phyloP scores from a whole-genome alignment of 495 filamentous ascomycete genomes.

The Diplogelasinospora grovesii region DNA sequence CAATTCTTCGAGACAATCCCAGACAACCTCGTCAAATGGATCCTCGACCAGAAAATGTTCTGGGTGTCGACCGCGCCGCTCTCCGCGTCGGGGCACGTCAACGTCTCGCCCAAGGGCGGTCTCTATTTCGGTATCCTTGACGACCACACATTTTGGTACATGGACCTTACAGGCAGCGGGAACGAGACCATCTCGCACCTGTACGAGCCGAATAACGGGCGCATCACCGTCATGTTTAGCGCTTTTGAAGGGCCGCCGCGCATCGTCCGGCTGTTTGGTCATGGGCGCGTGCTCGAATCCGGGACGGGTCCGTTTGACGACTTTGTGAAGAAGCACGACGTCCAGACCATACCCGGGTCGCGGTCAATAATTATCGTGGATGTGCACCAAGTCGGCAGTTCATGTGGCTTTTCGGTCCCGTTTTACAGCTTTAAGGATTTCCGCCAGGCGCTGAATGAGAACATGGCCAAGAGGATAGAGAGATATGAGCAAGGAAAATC shows the following conservation, averaged over 20 bases:
- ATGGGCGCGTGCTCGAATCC: slow-evolving; percentile 57
- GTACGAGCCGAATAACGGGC: slow-evolving; percentile 59
- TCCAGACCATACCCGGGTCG: slow-evolving; percentile 38
- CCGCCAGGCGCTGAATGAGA: slow-evolving; percentile 40
- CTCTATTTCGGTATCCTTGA: slow-evolving; percentile 54
- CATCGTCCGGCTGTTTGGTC: slow-evolving; percentile 67
- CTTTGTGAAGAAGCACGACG: slow-evolving; percentile 40
- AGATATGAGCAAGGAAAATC: slow-evolving; percentile 34
- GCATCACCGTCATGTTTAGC: slow-evolving; percentile 66
- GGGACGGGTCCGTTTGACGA: slow-evolving; percentile 40
- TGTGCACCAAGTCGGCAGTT: slow-evolving; percentile 55
- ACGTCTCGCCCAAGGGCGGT: slow-evolving; percentile 65
- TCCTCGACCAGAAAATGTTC: slow-evolving; percentile 56
- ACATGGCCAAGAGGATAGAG: slow-evolving; percentile 38
- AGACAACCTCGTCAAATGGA: slow-evolving; percentile 49
- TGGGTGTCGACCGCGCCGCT: slow-evolving; percentile 63
- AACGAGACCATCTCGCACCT: slow-evolving; percentile 66
- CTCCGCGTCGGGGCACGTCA: slow-evolving; percentile 48
- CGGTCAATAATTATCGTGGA: slow-evolving; percentile 59
- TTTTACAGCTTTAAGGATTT: slow-evolving; percentile 45
- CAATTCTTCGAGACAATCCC: slow-evolving; percentile 57
- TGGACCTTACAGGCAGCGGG: slow-evolving; percentile 66
- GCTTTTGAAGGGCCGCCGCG: slow-evolving; percentile 57
- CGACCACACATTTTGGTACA: slow-evolving; percentile 55
- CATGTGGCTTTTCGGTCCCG: slow-evolving; percentile 50